Base-by-base conservation (phyloP, 2,329 filamentous ascomycete species). In the Xylaria sp. region DNA sequence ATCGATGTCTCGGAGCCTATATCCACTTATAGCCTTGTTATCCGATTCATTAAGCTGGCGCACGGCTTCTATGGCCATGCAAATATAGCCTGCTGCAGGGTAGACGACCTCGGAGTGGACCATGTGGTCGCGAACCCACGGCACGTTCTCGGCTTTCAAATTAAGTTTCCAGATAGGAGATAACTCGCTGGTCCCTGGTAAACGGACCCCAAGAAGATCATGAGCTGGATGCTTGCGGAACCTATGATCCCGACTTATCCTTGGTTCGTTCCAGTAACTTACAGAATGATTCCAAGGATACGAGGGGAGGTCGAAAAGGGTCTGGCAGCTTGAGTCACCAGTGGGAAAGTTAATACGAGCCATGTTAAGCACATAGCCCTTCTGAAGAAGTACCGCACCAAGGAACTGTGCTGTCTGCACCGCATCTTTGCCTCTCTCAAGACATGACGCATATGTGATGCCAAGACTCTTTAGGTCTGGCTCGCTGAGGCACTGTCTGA, bases 251-350 rank as follows among this genome's bases (percentile, higher is more conserved):
- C 23, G 41, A 20, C 62, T 73, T 20, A 58, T n/a, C n/a, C 69
- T 54, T 3, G 72, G 7, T 20, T 75, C 73, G 1, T 49, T 25
- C 73, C 72, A 74, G 54, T 67, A 61, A 0, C 48, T 18, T 0
- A 28, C 60, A 0, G 46, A 48, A 51, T 75, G 72, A 51, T 74
- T 73, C 72, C 72, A 75, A 8, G 71, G 66, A 51, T 74, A 75
- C 1, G 68, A 31, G 0, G 73, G 73, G 3, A 75, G 51, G 31
- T 70, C 58, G 0, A 62, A 56, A 6, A 71, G 49, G 1, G 66
- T 52, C 5, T 41, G 63, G 2, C 48, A 56, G 18, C 23, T 39
- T 41, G 39, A 20, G 31, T 56, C 28, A 18, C 62, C 66, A 1
- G 5, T 28, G 20, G 70, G 55, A 23, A 59, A 69, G 56, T 70